Evolutionary conservation across 1,284 basidiomycete species (phyloP).

Genomic region (Kwoniella shivajii): DNA sequence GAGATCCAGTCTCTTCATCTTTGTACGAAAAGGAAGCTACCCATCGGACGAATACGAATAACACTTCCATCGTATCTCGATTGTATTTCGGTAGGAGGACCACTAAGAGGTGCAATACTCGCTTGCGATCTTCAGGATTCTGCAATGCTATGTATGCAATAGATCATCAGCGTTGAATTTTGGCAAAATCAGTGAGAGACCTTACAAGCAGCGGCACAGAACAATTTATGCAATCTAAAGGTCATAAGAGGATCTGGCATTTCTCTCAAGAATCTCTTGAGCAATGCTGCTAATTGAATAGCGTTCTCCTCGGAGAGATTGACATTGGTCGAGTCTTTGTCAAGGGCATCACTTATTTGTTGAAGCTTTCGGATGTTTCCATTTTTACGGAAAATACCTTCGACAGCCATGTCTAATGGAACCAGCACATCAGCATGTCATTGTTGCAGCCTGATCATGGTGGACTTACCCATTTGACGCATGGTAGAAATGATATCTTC

Average conservation of each 20-base stretch:
- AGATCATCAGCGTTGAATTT: background rate
- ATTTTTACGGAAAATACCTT: constrained; percentile 98
- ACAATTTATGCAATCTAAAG: constrained; percentile 86
- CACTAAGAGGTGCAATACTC: constrained; percentile 82
- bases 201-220: constrained; percentile 85
- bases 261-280: constrained; percentile 97
- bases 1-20: constrained; percentile 96
- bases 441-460: background rate
- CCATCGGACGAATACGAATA: constrained; percentile 99
- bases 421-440: background rate
- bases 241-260: constrained; percentile 95
- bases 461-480: constrained; percentile 97
- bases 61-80: constrained; percentile 94
- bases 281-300: constrained; percentile 91
- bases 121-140: constrained; percentile 73
- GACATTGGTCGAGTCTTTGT: constrained; percentile 85
- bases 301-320: constrained; percentile 94
- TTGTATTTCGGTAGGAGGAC: constrained; percentile 88
- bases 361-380: constrained; percentile 94
- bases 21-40: constrained; percentile 98
- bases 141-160: constrained; percentile 63
- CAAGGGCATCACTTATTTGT: constrained; percentile 86
- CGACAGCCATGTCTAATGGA: constrained; percentile 86
- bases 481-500: constrained; percentile 98
- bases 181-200: constrained; percentile 24